Percentiles rank a stretch among this genome's conserved stretches.
phyloP scores from a whole-genome alignment of 164 flowering plant species.

The Akebia trifoliata region DNA sequence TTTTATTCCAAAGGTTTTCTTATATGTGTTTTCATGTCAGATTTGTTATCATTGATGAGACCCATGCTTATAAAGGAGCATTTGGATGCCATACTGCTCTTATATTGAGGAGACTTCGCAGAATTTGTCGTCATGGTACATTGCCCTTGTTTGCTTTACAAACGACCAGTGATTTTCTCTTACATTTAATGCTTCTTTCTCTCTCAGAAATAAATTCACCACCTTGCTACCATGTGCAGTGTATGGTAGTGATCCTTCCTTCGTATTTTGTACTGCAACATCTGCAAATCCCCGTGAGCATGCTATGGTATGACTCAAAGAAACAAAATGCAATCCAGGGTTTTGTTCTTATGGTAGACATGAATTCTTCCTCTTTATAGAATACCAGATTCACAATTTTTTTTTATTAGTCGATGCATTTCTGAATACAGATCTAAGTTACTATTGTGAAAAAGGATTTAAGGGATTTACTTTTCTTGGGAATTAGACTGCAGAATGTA shows the following conservation, averaged over 20 bases:
- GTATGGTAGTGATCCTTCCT: conserved; percentile 82
- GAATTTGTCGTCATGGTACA: conserved; percentile 86
- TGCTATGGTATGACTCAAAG: conserved; percentile 53
- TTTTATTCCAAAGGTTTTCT: background rate
- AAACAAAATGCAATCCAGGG: background rate
- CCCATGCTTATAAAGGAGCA: conserved; percentile 92
- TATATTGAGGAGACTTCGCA: conserved; percentile 75
- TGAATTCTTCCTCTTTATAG: too few species aligned
- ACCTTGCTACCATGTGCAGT: conserved; percentile 46
- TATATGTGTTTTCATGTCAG: conserved; percentile 27
- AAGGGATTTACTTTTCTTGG: background rate
- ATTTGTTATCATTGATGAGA: conserved; percentile 86
- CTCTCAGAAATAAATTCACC: background rate
- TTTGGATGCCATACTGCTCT: conserved; percentile 94
- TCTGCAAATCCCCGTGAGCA: conserved; percentile 88
- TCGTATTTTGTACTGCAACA: conserved; percentile 89
- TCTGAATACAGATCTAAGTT: too few species aligned
- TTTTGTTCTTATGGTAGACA: background rate
- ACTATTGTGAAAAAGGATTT: background rate
- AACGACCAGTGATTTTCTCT: background rate
- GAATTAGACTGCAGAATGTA: too few species aligned
- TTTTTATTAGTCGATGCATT: too few species aligned
- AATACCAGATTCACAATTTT: too few species aligned
- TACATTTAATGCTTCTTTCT: background rate
- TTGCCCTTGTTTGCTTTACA: background rate